Conservation (phyloP, 345 rosid species). For the Camelina sativa region DNA sequence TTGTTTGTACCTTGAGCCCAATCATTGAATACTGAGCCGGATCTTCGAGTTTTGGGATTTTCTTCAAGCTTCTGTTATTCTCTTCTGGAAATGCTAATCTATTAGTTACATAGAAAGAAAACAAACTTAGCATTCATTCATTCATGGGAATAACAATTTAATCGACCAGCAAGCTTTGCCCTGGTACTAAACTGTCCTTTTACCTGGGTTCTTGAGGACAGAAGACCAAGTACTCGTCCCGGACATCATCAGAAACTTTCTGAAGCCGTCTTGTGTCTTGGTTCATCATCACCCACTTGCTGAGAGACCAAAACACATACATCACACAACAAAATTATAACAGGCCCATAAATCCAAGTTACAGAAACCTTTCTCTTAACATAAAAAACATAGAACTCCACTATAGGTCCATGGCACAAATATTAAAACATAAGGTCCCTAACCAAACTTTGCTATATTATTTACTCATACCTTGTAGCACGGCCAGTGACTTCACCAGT, state of each 20-base stretch:
- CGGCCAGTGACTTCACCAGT: conserved; percentile 87
- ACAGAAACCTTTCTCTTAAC: conserved; percentile 1
- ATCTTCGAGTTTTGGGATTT: conserved; percentile 80
- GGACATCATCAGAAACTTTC: conserved; percentile 87
- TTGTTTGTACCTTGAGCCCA: conserved; percentile 55
- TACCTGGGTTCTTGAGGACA: conserved; percentile 86
- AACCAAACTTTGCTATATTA: neutral
- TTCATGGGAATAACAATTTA: neutral
- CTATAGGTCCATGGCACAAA: neutral
- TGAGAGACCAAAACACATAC: conserved; percentile 47
- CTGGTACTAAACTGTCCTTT: neutral
- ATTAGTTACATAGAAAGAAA: conserved; percentile 1
- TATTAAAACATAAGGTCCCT: neutral
- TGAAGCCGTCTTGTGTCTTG: conserved; percentile 91
- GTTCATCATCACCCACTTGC: conserved; percentile 99
- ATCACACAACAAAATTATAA: conserved; percentile 11
- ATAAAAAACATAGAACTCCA: conserved; percentile 11
- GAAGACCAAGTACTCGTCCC: conserved; percentile 75
- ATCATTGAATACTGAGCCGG: conserved; percentile 66
- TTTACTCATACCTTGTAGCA: conserved; percentile 67
- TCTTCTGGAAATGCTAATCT: conserved; percentile 91
- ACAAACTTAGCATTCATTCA: conserved; percentile 1
- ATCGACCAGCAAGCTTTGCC: conserved; percentile 10
- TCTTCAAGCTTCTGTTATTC: conserved; percentile 73
- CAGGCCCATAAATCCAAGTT: conserved; percentile 1